These are phyloP conservation scores for Magnaporthiopsis incrustans DNA, from an alignment of 2,329 filamentous ascomycete genomes.

Conservation along the genomic window DNA sequence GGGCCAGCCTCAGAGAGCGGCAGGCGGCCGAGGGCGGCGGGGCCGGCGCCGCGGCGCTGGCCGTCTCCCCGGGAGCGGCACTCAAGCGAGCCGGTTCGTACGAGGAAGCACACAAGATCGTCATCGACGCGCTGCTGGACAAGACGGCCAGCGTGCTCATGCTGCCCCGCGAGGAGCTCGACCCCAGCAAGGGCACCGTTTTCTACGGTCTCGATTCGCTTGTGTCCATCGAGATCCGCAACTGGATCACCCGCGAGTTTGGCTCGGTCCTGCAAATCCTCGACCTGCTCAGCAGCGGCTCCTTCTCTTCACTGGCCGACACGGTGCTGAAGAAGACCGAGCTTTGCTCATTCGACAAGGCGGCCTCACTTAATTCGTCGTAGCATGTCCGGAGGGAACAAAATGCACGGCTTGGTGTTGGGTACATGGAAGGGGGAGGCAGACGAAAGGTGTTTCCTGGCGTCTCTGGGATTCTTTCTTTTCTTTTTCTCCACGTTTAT, in stretches of 20 bases:
- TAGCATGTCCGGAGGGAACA: too few relatives aligned
- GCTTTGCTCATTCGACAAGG: constrained; percentile 12
- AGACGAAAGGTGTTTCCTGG: too few relatives aligned
- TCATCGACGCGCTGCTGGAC: constrained; percentile 11
- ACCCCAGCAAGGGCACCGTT: constrained; percentile 11
- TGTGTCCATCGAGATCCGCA: constrained; percentile 13
- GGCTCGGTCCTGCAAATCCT: constrained; percentile 12
- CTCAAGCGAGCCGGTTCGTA: constrained; percentile 9
- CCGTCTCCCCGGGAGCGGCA: constrained; percentile 10
- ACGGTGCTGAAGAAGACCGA: constrained; percentile 11
- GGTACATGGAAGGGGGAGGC: too few relatives aligned
- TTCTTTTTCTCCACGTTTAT: too few relatives aligned
- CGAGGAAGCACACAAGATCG: constrained; percentile 8
- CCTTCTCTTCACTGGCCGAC: constrained; percentile 9
- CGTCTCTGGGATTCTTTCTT: too few relatives aligned
- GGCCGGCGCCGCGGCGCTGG: background rate
- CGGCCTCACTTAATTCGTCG: too few relatives aligned
- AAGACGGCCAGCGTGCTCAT: constrained; percentile 11
- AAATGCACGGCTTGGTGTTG: too few relatives aligned
- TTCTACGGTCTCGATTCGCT: constrained; percentile 13
- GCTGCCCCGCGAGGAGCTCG: constrained; percentile 11
- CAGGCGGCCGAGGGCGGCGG: background rate
- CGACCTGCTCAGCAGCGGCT: constrained; percentile 12
- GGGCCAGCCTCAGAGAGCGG: background rate
- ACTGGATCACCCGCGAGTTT: constrained; percentile 13